Base-by-base conservation (phyloP, 805 yeast species). In the Kazachstania taianensis region DNA sequence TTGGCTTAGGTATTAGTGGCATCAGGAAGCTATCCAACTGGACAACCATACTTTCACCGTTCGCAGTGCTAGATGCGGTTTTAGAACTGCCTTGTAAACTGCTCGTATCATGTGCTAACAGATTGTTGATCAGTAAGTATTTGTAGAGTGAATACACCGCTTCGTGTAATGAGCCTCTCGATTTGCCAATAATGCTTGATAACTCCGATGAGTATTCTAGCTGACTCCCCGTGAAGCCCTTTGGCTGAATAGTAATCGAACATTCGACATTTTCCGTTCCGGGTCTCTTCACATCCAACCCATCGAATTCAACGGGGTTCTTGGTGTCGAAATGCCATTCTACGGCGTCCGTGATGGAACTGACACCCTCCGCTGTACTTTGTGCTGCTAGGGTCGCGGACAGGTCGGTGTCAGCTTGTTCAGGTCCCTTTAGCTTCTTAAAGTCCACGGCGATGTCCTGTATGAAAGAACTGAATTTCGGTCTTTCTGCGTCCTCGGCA, bases 271-370 rank as follows among this genome's bases (percentile, higher is more conserved):
- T 77, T 39, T 67, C 69, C 17, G 66, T 61, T 2, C 97, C 97
- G 13, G 70, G 64, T 49, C 98, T 74, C 50, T 81, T 81, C 38
- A 92, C 73, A 53, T 87, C 96, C 38, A 92, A 61, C 1, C 94
- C 96, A 57, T 92, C 97, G 55, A 89, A 89, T 36, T 76, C 74
- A 0, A 70, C 71, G 12, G 65, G 55, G 38, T 59, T 53, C 27
- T 59, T 57, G 5, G 68, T 59, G 40, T 77, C 80, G 45, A 80
- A 87, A 57, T 86, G 87, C 98, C 98, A 92, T 58, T 92, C 96
- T 30, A 89, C 74, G 10, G 53, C 53, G 39, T 53, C 58, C 6
- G 37, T 36, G 17, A 52, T 50, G 3, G 8, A n/a, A 9, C 12
- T 22, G 25, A n/a, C 4, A 22, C 12, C 25, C n/a, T 40, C 44